These are phyloP conservation scores for Scytalidium lignicola DNA, from an alignment of 2,329 filamentous ascomycete genomes.

Conservation along the genomic window DNA sequence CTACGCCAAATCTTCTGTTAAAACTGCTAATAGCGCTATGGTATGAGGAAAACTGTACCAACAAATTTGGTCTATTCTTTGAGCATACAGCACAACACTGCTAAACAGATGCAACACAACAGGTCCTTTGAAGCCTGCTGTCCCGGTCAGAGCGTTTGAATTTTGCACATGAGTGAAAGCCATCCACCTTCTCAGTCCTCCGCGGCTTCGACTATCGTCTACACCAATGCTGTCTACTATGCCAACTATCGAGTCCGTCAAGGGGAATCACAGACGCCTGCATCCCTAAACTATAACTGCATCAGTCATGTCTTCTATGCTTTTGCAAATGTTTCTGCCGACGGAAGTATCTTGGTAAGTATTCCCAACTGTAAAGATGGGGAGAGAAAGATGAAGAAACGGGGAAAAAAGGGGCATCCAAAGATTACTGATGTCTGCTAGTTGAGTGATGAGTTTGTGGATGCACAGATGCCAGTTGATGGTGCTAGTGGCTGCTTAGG, in stretches of 20 bases:
- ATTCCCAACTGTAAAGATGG: background rate
- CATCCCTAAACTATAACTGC: conserved; percentile 67
- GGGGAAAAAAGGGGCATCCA: too few relatives aligned
- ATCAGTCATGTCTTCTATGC: conserved; percentile 81
- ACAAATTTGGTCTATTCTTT: too few relatives aligned
- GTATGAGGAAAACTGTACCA: too few relatives aligned
- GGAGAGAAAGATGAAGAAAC: too few relatives aligned
- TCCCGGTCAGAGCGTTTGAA: background rate
- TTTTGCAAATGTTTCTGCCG: conserved; percentile 67
- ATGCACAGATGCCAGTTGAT: conserved; percentile 66
- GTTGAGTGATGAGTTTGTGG: conserved; percentile 77
- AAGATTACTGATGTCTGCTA: conserved; percentile 29
- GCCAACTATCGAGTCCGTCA: conserved; percentile 73
- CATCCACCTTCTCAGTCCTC: conserved; percentile 26
- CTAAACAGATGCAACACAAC: background rate
- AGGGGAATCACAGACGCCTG: conserved; percentile 58
- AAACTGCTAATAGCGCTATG: too few relatives aligned
- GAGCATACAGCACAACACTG: background rate
- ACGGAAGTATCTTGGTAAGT: conserved; percentile 72
- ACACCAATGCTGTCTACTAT: conserved; percentile 76
- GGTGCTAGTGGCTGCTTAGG: conserved; percentile 66
- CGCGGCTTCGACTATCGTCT: conserved; percentile 41
- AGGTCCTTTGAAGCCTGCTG: background rate
- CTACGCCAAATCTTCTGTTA: too few relatives aligned
- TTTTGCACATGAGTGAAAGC: conserved; percentile 4